Evolutionary conservation across 805 yeast genomes (phyloP).

Genomic region (Tetrapisispora nanseiensis): DNA sequence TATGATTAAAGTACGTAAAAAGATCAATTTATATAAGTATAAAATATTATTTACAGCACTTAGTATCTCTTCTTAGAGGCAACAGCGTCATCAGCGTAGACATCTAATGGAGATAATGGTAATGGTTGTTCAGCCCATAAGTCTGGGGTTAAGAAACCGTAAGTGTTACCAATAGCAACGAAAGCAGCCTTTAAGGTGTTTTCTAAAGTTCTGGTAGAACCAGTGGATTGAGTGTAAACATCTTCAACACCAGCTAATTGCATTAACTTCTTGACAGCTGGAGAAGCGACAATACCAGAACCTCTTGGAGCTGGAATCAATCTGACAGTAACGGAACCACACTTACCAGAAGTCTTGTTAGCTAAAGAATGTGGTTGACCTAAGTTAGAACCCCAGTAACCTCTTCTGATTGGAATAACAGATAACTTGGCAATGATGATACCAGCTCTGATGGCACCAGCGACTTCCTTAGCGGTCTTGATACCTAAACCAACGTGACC

Average conservation of each 20-base stretch:
- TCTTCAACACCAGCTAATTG: conserved; percentile 99
- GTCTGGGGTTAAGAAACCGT: conserved; percentile 99
- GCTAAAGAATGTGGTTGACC: conserved; percentile 99
- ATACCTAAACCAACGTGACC: conserved; percentile 99
- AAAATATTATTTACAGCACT: conserved; percentile 19
- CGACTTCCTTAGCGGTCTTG: conserved; percentile 99
- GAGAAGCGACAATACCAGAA: conserved; percentile 99
- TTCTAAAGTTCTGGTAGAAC: conserved; percentile 99
- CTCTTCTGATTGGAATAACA: conserved; percentile 99
- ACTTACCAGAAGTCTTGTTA: conserved; percentile 97
- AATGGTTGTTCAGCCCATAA: conserved; percentile 85
- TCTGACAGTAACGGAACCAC: conserved; percentile 98
- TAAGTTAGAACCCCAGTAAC: conserved; percentile 99
- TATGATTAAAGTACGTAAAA: not conserved
- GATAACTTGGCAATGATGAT: conserved; percentile 98
- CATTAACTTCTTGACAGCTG: conserved; percentile 97
- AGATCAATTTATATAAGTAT: not conserved
- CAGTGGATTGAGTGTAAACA: conserved; percentile 96
- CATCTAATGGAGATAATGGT: conserved; percentile 88
- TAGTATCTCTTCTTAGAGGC: conserved; percentile 69
- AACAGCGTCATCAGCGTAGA: conserved; percentile 78
- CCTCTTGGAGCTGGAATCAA: conserved; percentile 99
- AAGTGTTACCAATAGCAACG: conserved; percentile 98
- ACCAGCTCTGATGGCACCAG: conserved; percentile 99
- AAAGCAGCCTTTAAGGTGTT: conserved; percentile 99